Percentiles rank a stretch among this genome's conserved stretches.
Conservation (phyloP, 768 basidiomycete species). For the Paxillus involutus region DNA sequence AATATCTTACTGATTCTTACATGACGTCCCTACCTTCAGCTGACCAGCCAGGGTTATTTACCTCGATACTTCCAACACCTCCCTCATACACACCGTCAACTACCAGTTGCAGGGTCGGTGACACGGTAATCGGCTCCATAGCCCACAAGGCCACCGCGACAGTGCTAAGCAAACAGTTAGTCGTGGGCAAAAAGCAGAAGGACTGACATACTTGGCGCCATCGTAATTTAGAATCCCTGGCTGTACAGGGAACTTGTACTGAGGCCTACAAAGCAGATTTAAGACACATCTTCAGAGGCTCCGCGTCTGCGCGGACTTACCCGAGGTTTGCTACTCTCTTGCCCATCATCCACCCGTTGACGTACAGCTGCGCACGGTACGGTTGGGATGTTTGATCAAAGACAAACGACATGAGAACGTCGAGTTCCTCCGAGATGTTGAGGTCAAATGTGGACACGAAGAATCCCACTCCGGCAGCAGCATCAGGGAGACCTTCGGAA, state of each 20-base stretch:
- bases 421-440: slow-evolving; percentile 55
- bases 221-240: slow-evolving; percentile 75
- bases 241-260: slow-evolving; percentile 80
- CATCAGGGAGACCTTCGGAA: slow-evolving; percentile 54
- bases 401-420: slow-evolving; percentile 69
- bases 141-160: slow-evolving; percentile 70
- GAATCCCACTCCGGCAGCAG: slow-evolving; percentile 73
- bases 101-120: slow-evolving; percentile 53
- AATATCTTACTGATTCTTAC: too few species aligned
- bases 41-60: slow-evolving; percentile 63
- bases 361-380: slow-evolving; percentile 72
- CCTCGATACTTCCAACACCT: slow-evolving; percentile 56
- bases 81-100: slow-evolving; percentile 63
- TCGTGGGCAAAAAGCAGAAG: background rate
- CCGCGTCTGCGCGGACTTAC: slow-evolving; percentile 33
- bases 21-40: slow-evolving; percentile 12
- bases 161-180: slow-evolving; percentile 35
- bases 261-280: slow-evolving; percentile 49
- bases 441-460: slow-evolving; percentile 75
- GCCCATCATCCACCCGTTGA: slow-evolving; percentile 92
- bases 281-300: slow-evolving; percentile 1
- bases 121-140: slow-evolving; percentile 48
- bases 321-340: slow-evolving; percentile 73
- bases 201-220: slow-evolving; percentile 57
- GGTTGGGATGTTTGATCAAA: slow-evolving; percentile 65